Conservation (phyloP, 371 early-diverging fungal genomes). For the Zychaea mexicana region DNA sequence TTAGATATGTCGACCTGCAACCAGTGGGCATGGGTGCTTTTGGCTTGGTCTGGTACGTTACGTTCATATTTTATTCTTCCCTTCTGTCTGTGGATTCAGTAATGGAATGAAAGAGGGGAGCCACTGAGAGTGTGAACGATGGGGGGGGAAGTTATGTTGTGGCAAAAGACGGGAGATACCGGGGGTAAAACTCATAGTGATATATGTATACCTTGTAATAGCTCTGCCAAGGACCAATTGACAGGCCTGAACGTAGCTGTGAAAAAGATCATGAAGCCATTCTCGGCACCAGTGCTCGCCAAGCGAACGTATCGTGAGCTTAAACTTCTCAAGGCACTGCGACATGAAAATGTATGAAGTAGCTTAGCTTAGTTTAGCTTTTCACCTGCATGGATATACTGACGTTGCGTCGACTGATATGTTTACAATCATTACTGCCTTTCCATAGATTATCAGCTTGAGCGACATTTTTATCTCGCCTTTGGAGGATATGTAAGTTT, state of each 20-base stretch:
- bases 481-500: slow-evolving; percentile 82
- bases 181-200: not conserved
- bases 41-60: slow-evolving; percentile 89
- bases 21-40: slow-evolving; percentile 98
- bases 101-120: too few relatives aligned
- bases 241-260: slow-evolving; percentile 88
- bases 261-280: slow-evolving; percentile 95
- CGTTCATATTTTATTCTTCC: not conserved
- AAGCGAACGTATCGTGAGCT: slow-evolving; percentile 95
- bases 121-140: too few relatives aligned
- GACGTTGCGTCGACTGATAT: too few relatives aligned
- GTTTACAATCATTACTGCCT: not conserved
- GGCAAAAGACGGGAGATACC: too few relatives aligned
- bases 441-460: slow-evolving; percentile 72
- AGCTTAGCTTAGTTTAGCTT: not conserved
- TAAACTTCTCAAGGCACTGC: slow-evolving; percentile 85
- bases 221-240: slow-evolving; percentile 87
- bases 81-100: not conserved
- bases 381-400: too few relatives aligned
- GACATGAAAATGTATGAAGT: slow-evolving; percentile 80
- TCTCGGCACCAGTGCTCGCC: slow-evolving; percentile 87
- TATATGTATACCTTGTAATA: slow-evolving; percentile 30
- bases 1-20: slow-evolving; percentile 87
- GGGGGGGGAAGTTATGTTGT: too few relatives aligned
- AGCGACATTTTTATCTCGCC: slow-evolving; percentile 93